Base-by-base conservation (phyloP, 2,329 filamentous ascomycete species). In the Alternaria sp. region DNA sequence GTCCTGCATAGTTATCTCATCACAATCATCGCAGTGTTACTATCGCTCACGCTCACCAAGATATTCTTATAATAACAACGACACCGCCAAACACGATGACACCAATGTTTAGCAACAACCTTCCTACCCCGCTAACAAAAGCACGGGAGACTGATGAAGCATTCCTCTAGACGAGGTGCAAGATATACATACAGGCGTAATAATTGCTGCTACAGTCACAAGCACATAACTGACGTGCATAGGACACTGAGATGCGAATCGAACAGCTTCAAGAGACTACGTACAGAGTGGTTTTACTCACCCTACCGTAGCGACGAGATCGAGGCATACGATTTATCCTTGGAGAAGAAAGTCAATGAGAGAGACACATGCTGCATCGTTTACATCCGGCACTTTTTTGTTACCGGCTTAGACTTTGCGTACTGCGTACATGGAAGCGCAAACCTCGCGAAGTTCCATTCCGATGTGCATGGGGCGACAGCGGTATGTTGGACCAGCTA, bases 401-500 rank as follows among this genome's bases (percentile, higher is more conserved):
- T 40, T 40, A 40, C 36, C 36, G 36, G 36, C n/a, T 40, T 40
- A 40, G 36, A 40, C 36, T 40, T 74, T 72, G 54, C 62, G 15
- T 74, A 70, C 54, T 70, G 68, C 30, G 54, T 76, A 28, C 54
- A 58, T 13, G 69, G 69, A 12, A 30, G n/a, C 6, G 21, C 26
- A 4, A 50, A 70, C n/a, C 13, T 64, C 46, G 26, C 57, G 4
- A 69, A 54, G 28, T 73, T 75, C 12, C 45, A 30, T 15, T 30
- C 21, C 13, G 43, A 50, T 5, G 40, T 40, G 13, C 52, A 61
- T n/a, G 32, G 43, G 9, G 67, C 65, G 4, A 68, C 61, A 1
- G 66, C 62, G 62, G 64, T 19, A 64, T 61, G 54, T 63, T 60
- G 52, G 57, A 21, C 12, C 10, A 36, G 36, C 6, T 17, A 40